Evolutionary conservation across 345 rosid species (phyloP), one percentile per base, ranked within the genome.

Genomic region (Heritiera fomes): DNA sequence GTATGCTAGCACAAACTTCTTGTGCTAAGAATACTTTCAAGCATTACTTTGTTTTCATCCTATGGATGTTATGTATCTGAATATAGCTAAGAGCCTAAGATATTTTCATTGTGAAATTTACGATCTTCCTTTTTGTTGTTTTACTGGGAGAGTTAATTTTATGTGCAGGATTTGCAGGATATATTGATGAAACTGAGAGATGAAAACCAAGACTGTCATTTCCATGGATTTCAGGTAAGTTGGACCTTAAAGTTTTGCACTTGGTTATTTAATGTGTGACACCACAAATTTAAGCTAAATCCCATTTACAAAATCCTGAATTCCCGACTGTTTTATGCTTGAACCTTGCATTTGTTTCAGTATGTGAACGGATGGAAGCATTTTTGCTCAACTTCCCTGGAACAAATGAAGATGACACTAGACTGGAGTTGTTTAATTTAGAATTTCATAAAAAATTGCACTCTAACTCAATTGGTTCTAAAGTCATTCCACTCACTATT

Each of bases 321-420:
- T 40, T 65, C 71, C 46, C 45, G 38, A 30, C 43, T 66, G 52
- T 67, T 73, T 52, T 45, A 58, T 76, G 55, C 49, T 52, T 40
- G 47, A 52, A n/a, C 8, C 45, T 63, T 20, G 38, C 59, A 47
- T 52, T 79, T 75, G 65, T 80, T 86, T 81, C 92, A 95, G 98
- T 95, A 95, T 23, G 28, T 84, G 97, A 88, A 71, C 84, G 97
- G 46, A n/a, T 40, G 65, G 98, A 93, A 86, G 92, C 90, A 74
- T 23, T 94, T 96, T 56, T 83, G 58, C 84, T 91, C 68, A 80
- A 81, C 83, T 96, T 97, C 91, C 98, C 98, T 46, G 99, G 97
- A 52, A 83, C 80, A 41, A 82, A 88, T 47, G 98, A 96, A 83
- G 98, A 92, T 82, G 95, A 92, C 99, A 86, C 81, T 87, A 83